Base-by-base conservation (phyloP, 306 rosid species). In the Dicorynia guianensis region DNA sequence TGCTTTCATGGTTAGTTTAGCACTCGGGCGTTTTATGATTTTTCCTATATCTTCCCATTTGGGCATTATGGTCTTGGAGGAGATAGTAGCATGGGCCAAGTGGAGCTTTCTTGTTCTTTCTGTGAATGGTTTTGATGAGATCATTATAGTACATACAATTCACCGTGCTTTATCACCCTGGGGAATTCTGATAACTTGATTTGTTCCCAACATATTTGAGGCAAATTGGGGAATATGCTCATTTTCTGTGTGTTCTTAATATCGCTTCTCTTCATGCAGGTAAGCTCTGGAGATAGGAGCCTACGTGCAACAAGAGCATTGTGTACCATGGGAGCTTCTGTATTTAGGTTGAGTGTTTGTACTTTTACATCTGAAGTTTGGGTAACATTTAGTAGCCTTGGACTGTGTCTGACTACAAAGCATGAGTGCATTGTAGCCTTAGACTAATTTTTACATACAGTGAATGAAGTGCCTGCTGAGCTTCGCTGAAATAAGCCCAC, bases 311-410 rank as follows among this genome's bases (percentile, higher is more conserved):
- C 59, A 78, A 71, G 86, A 85, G 98, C 98, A 70, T 76, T 95
- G 84, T 61, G 89, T 79, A 95, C 93, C 46, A 87, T 95, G 93
- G 98, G 98, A 54, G 96, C 98, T 76, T 95, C 98, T 72, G 98
- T 95, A 60, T 90, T 95, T 94, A 95, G 98, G 98, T 94, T 72
- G 76, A 63, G 57, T 61, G 12, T 59, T 48, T 81, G 36, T 61
- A n/a, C 66, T 73, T 72, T 75, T 67, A 54, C 69, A 11, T 69
- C 39, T 61, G 30, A 35, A 50, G 77, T 55, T 25, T 5, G 68
- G 56, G 4, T 70, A 71, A 60, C 75, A 71, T 54, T 67, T 58
- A 25, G 6, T 55, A 6, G 52, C 63, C 58, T 62, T 48, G 69
- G 55, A 63, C 63, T 30, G 8, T 49, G 81, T 25, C 30, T 25